Evolutionary conservation across 1,284 basidiomycete species (phyloP).

Genomic region (Moesziomyces sp.): DNA sequence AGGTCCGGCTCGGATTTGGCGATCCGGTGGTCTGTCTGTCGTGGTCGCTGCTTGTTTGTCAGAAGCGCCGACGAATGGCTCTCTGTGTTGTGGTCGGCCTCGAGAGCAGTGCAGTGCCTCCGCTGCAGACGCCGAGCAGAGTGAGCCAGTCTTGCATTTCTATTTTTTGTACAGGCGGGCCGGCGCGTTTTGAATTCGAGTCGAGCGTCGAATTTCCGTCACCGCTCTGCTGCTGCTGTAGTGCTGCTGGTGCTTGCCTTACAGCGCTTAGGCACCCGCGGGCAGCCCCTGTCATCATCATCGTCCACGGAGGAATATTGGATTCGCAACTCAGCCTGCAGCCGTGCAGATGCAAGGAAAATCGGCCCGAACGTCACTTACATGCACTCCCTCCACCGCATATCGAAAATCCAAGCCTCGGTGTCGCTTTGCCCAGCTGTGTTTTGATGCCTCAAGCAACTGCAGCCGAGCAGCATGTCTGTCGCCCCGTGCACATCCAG

Average conservation of each 20-base stretch:
- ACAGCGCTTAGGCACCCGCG: too few relatives aligned
- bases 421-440: not conserved
- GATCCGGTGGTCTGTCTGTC: not conserved
- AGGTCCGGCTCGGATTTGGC: not conserved
- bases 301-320: not conserved
- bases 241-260: too few relatives aligned
- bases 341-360: slow-evolving; percentile 6
- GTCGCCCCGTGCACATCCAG: too few relatives aligned
- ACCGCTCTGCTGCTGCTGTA: too few relatives aligned
- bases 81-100: not conserved
- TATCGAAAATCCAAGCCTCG: not conserved
- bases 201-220: not conserved
- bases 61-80: not conserved
- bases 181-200: not conserved
- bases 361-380: slow-evolving; percentile 13
- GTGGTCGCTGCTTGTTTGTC: not conserved
- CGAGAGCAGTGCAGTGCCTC: too few relatives aligned
- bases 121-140: too few relatives aligned
- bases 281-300: not conserved
- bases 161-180: not conserved
- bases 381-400: too few relatives aligned
- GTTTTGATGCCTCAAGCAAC: not conserved
- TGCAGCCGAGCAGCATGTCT: too few relatives aligned
- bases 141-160: not conserved
- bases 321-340: slow-evolving; percentile 5